Percentiles rank a stretch among this genome's conserved stretches.
Conservation (phyloP, 2,329 filamentous ascomycete species). For the Arachnomyces sp. region DNA sequence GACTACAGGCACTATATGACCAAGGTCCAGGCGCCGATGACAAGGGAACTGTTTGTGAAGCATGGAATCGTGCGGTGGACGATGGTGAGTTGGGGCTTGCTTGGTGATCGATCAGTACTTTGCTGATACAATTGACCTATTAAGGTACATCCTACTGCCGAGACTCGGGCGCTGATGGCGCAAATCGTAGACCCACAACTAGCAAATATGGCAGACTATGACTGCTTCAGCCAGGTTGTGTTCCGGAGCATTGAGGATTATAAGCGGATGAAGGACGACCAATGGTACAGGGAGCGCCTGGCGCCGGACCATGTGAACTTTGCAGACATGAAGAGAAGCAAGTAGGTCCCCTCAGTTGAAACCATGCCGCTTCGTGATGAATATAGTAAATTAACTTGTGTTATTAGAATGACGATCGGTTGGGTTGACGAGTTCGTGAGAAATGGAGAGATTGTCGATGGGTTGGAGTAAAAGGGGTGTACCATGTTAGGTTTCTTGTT, state of each 20-base stretch:
- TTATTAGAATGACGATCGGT: slow-evolving; percentile 39
- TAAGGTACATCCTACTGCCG: slow-evolving; percentile 36
- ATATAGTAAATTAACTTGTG: slow-evolving; percentile 2
- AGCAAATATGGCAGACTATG: slow-evolving; percentile 42
- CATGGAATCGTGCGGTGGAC: slow-evolving; percentile 43
- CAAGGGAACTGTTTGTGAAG: slow-evolving; percentile 42
- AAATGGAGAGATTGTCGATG: slow-evolving; percentile 27
- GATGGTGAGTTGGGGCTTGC: slow-evolving; percentile 20
- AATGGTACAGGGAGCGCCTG: slow-evolving; percentile 41
- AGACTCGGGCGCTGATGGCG: slow-evolving; percentile 33
- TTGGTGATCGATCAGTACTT: too few species aligned
- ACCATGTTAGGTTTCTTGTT: background rate
- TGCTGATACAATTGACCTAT: background rate
- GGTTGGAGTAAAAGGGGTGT: slow-evolving; percentile 8
- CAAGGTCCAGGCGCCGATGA: slow-evolving; percentile 40
- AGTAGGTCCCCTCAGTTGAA: slow-evolving; percentile 13
- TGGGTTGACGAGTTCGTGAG: slow-evolving; percentile 38
- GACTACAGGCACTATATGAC: slow-evolving; percentile 42
- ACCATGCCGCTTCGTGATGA: background rate
- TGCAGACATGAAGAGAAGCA: slow-evolving; percentile 41
- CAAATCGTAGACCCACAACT: slow-evolving; percentile 40
- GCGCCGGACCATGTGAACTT: slow-evolving; percentile 42
- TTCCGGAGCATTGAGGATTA: slow-evolving; percentile 40
- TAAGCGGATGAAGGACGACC: slow-evolving; percentile 42
- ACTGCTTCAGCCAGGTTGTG: slow-evolving; percentile 44